Conservation (phyloP, 108 stramenopile genomes). For the Skeletonema potamos region DNA sequence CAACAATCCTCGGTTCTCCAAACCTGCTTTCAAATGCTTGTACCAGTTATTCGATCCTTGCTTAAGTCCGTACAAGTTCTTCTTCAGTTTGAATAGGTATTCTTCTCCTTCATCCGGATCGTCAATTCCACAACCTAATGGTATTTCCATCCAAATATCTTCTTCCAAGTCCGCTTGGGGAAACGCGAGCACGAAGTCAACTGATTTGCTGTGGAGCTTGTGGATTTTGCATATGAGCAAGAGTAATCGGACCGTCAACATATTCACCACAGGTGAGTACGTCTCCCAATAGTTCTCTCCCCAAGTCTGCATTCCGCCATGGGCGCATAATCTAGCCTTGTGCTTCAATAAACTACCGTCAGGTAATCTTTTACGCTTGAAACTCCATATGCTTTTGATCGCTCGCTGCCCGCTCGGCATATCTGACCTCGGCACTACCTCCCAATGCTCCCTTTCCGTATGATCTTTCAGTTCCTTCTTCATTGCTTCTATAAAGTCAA, state of each 20-base stretch:
- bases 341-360: not conserved
- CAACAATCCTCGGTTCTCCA: conserved; percentile 5
- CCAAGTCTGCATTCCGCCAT: conserved; percentile 8
- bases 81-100: not conserved
- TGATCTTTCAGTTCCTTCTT: conserved; percentile 8
- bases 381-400: conserved; percentile 43
- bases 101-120: not conserved
- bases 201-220: not conserved
- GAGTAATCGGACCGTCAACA: conserved; percentile 22
- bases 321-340: conserved; percentile 6
- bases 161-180: conserved; percentile 21
- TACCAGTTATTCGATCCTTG: conserved; percentile 8
- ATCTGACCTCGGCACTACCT: conserved; percentile 2
- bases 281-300: conserved; percentile 47
- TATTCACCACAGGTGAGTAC: conserved; percentile 42
- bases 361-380: not conserved
- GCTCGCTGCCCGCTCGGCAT: conserved; percentile 34
- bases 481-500: conserved; percentile 25
- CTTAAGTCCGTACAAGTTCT: conserved; percentile 20
- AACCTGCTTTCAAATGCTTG: not conserved
- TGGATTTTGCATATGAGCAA: conserved; percentile 3
- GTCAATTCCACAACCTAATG: conserved; percentile 1
- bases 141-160: conserved; percentile 23
- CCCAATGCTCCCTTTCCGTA: not conserved
- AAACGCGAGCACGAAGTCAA: conserved; percentile 35